Conservation (phyloP, 75 land plant genomes). For the Sequoia sempervirens region DNA sequence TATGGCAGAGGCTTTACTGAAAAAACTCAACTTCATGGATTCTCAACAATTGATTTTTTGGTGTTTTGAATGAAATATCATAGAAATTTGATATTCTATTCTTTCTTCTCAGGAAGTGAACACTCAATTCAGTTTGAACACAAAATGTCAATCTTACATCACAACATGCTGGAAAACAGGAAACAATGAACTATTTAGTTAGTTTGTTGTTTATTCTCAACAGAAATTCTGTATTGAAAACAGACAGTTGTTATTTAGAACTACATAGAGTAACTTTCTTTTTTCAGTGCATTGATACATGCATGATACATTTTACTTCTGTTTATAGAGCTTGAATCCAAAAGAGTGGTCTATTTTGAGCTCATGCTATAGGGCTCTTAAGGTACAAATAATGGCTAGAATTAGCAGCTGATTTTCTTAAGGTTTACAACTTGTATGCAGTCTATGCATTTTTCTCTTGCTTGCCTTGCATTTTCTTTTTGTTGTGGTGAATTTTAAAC, state of each 20-base stretch:
- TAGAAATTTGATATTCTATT: background rate
- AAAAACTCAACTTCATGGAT: background rate
- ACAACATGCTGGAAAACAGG: background rate
- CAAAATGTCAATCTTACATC: background rate
- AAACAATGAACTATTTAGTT: background rate
- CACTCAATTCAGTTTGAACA: background rate
- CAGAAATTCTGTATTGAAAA: background rate
- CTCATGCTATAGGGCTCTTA: background rate
- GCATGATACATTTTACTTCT: background rate
- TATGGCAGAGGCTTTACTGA: background rate
- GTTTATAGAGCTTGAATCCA: background rate
- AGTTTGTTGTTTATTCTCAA: background rate
- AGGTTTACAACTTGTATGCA: background rate
- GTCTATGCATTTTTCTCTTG: background rate
- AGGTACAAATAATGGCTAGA: background rate
- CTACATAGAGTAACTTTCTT: background rate
- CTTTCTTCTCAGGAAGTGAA: background rate
- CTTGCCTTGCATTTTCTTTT: background rate
- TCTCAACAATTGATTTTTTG: background rate
- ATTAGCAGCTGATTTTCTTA: background rate
- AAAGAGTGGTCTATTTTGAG: background rate
- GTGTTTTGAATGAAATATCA: background rate
- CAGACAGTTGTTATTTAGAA: background rate
- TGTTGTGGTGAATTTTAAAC: background rate
- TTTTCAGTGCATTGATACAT: background rate